Conservation (phyloP, 2,329 filamentous ascomycete species). For the Penicillium sp. region DNA sequence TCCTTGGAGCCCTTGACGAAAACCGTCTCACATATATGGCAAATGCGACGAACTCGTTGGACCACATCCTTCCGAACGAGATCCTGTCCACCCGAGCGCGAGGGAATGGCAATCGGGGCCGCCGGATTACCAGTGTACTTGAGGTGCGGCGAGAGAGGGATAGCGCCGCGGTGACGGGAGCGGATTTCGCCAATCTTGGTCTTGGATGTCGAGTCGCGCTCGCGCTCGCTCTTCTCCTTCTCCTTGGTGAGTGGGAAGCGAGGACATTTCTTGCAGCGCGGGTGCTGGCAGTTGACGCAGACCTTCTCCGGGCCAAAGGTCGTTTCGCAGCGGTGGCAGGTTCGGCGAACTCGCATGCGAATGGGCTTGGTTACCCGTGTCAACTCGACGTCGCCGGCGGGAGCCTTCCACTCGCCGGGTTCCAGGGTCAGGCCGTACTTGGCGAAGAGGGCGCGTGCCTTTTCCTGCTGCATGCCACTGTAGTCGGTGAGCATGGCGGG, state of each 20-base stretch:
- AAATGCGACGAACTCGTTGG: slow-evolving; percentile 74
- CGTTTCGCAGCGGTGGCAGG: slow-evolving; percentile 79
- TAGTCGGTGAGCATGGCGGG: slow-evolving; percentile 35
- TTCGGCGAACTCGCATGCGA: slow-evolving; percentile 55
- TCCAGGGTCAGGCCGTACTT: slow-evolving; percentile 53
- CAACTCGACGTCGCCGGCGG: slow-evolving; percentile 35
- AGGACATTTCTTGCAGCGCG: slow-evolving; percentile 78
- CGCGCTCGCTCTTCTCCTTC: slow-evolving; percentile 58
- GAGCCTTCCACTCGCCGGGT: slow-evolving; percentile 46
- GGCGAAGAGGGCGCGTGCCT: slow-evolving; percentile 49
- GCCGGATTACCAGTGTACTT: slow-evolving; percentile 35
- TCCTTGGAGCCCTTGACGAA: slow-evolving; percentile 65
- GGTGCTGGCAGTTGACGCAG: slow-evolving; percentile 78
- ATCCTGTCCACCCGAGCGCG: slow-evolving; percentile 70
- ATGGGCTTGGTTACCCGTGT: slow-evolving; percentile 51
- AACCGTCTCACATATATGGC: slow-evolving; percentile 71
- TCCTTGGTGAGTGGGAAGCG: slow-evolving; percentile 72
- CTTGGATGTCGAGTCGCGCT: slow-evolving; percentile 33
- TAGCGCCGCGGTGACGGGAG: slow-evolving; percentile 48
- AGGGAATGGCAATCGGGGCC: slow-evolving; percentile 56
- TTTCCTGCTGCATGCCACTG: slow-evolving; percentile 47
- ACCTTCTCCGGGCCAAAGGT: slow-evolving; percentile 74
- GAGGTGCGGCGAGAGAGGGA: slow-evolving; percentile 16
- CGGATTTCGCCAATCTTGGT: slow-evolving; percentile 41
- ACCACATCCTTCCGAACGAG: slow-evolving; percentile 71